Conservation (phyloP, 345 rosid genomes). For the Erucastrum elatum region DNA sequence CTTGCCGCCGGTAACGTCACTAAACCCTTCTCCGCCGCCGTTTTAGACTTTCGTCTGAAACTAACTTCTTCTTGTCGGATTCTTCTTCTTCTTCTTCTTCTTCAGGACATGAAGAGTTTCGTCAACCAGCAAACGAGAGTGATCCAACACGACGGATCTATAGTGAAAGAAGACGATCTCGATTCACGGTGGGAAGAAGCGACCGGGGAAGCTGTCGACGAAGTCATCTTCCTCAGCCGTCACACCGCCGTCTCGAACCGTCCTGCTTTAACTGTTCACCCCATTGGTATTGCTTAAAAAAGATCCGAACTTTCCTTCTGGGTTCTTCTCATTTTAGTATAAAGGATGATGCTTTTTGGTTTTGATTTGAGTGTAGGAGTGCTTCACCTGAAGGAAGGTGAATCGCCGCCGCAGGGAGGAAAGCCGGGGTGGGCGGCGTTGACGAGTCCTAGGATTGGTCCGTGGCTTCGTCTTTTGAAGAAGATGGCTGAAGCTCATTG, state of each 20-base stretch:
- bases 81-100: not conserved
- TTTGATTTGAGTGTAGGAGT: constrained; percentile 47
- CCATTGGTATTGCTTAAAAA: constrained; percentile 54
- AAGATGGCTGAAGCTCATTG: constrained; percentile 62
- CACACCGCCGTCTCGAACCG: constrained; percentile 93
- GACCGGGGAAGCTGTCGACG: constrained; percentile 75
- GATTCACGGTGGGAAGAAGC: constrained; percentile 85
- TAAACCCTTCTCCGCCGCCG: not conserved
- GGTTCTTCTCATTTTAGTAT: constrained; percentile 1
- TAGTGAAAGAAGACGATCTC: constrained; percentile 73
- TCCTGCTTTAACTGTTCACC: constrained; percentile 88
- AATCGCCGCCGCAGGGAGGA: constrained; percentile 84
- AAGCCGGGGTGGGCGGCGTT: constrained; percentile 93
- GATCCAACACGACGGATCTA: constrained; percentile 62
- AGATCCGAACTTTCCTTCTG: not conserved
- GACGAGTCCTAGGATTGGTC: constrained; percentile 81
- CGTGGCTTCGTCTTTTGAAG: constrained; percentile 82
- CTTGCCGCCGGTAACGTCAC: constrained; percentile 44
- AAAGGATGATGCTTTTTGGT: not conserved
- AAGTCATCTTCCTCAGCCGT: constrained; percentile 84
- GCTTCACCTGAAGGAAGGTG: constrained; percentile 82
- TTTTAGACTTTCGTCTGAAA: not conserved
- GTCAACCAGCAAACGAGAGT: constrained; percentile 57
- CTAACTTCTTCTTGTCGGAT: not conserved
- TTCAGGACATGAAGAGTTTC: constrained; percentile 62